phyloP scores from a whole-genome alignment of 352 stramenopile species.

The Phytophthora citricola region DNA sequence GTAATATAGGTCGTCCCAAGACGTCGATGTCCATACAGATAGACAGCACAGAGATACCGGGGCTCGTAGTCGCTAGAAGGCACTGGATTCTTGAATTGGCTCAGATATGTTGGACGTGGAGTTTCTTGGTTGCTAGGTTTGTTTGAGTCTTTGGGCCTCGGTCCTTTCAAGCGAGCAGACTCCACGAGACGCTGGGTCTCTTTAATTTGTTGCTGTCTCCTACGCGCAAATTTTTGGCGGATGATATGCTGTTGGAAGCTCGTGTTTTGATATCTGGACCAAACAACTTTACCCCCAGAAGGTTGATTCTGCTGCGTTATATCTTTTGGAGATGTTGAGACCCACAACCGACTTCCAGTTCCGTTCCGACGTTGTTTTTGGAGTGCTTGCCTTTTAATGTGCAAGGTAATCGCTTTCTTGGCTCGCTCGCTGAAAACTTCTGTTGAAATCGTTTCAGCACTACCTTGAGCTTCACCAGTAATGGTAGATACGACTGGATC shows the following conservation, averaged over 20 bases:
- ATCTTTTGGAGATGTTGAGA: neutral
- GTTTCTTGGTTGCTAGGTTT: neutral
- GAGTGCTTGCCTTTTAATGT: conserved; percentile 22
- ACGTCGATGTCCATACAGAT: conserved; percentile 47
- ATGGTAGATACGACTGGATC: neutral
- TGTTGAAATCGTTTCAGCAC: neutral
- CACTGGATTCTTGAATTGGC: conserved; percentile 30
- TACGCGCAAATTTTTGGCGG: conserved; percentile 54
- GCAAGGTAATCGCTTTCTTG: conserved; percentile 25
- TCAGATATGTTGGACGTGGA: conserved; percentile 33
- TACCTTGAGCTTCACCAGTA: neutral
- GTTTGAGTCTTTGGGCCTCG: conserved; percentile 5
- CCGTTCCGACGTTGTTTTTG: conserved; percentile 8
- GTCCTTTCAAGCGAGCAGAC: conserved; percentile 33
- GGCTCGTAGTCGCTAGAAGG: conserved; percentile 9
- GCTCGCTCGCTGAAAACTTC: conserved; percentile 21
- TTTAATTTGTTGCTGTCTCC: conserved; percentile 29
- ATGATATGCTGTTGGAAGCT: conserved; percentile 66
- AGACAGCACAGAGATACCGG: conserved; percentile 58
- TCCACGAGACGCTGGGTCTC: conserved; percentile 30
- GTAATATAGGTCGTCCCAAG: conserved; percentile 60
- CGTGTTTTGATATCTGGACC: conserved; percentile 60
- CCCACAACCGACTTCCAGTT: neutral
- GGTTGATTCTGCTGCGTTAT: neutral
- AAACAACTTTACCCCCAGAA: conserved; percentile 20